Conservation (phyloP, 2,329 filamentous ascomycete genomes). For the Decorospora gaudefroyi region DNA sequence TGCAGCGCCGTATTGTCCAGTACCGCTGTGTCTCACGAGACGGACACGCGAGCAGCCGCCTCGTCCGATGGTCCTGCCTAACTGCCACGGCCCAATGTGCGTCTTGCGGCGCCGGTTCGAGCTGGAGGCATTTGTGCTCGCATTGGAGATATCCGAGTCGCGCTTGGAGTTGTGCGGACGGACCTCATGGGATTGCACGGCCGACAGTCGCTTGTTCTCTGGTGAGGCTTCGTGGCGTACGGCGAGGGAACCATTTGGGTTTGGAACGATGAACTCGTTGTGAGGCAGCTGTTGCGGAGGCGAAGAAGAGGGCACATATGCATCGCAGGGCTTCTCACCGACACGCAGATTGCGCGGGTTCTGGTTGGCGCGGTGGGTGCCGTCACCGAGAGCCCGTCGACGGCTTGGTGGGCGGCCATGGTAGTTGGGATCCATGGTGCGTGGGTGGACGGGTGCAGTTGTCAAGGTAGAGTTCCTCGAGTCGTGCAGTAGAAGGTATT, state of each 20-base stretch:
- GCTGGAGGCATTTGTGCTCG: conserved; percentile 57
- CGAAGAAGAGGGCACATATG: conserved; percentile 21
- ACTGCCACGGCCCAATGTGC: conserved; percentile 89
- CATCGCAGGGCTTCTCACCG: conserved; percentile 27
- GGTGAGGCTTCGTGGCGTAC: conserved; percentile 47
- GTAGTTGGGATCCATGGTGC: conserved; percentile 38
- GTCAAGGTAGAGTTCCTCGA: too few relatives aligned
- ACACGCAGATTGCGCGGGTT: conserved; percentile 23
- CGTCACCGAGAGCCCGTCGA: conserved; percentile 42
- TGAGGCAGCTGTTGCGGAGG: conserved; percentile 45
- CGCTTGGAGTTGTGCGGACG: conserved; percentile 55
- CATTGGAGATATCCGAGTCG: conserved; percentile 59
- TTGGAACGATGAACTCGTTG: conserved; percentile 53
- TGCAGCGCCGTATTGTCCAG: conserved; percentile 82
- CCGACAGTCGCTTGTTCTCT: conserved; percentile 60
- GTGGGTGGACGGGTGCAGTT: conserved; percentile 10
- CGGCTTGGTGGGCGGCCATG: conserved; percentile 41
- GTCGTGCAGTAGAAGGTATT: too few relatives aligned
- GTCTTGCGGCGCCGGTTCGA: conserved; percentile 63
- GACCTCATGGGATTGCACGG: conserved; percentile 54
- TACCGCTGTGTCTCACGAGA: conserved; percentile 77
- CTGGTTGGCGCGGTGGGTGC: conserved; percentile 42
- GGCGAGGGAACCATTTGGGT: conserved; percentile 52
- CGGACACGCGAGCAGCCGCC: conserved; percentile 89
- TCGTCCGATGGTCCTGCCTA: conserved; percentile 86